Evolutionary conservation across 495 filamentous ascomycete genomes (phyloP), one percentile per base, ranked within the genome.

Genomic region (Penicillium manginii): DNA sequence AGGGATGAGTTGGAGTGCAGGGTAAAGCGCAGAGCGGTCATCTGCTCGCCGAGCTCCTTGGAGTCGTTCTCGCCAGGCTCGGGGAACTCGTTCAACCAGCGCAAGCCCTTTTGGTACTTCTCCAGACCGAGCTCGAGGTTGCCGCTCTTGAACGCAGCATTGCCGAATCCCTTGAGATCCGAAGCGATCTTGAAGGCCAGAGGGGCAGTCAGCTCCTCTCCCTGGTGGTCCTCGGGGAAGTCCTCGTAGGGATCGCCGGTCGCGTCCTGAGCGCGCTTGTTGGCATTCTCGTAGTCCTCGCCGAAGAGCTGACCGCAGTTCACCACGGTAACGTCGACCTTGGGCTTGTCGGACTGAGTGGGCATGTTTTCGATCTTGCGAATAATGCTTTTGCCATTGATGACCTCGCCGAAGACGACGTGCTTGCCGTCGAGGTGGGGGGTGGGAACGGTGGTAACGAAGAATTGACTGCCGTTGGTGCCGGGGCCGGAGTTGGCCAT

Each of bases 391-490:
- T 97, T 98, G 62, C 96, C 96, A 35, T 85, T 88, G 62, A 97
- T 81, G 40, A 83, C 79, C 56, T 84, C 78, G 29, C 81, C 81
- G 60, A 84, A 84, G 11, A 84, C 80, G 17, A 83, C 94, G 77
- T 99, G 94, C 80, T 98, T 99, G 67, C 86, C 84, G 71, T 99
- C 92, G 12, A 99, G 84, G 73, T 98, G 94, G 26, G 93, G 92
- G 2, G 94, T 99, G 9, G 84, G 81, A 46, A 96, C 90, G 21
- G 96, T 98, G 33, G 94, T 99, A 58, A 98, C 78, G 82, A 99
- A 99, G 85, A 99, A 99, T 73, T 99, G 94, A 43, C 88, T 92
- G 60, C 94, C 94, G 72, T 99, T 99, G 75, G 94, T 98, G 55
- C 79, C 80, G 46, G 93, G 92, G 47, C 94, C 94, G 58, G 94